These are phyloP conservation scores for Cenchrus purpureus DNA, from an alignment of 176 grass and related monocot genomes.

Conservation along the genomic window DNA sequence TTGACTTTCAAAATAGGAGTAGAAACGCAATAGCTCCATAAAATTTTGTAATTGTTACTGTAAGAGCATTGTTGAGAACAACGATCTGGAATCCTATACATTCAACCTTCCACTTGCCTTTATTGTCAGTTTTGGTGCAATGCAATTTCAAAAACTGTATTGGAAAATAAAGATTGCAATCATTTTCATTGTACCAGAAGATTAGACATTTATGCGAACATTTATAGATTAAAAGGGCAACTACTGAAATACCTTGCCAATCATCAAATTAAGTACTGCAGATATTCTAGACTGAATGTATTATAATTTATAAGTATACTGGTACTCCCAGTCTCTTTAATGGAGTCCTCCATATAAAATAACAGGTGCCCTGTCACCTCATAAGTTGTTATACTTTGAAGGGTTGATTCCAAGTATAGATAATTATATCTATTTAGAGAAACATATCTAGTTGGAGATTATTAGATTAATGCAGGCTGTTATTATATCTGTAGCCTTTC, in stretches of 20 bases:
- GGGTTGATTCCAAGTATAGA: not conserved
- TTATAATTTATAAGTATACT: not conserved
- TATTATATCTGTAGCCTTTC: not conserved
- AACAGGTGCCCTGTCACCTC: not conserved
- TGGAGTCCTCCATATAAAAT: not conserved
- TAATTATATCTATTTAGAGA: not conserved
- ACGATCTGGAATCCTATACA: not conserved
- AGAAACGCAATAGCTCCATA: not conserved
- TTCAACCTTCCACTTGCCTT: not conserved
- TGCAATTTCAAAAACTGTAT: not conserved
- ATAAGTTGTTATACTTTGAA: too few species aligned
- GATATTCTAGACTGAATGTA: not conserved
- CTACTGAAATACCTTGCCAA: not conserved
- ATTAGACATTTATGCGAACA: not conserved
- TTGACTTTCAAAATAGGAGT: too few species aligned
- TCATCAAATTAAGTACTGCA: not conserved
- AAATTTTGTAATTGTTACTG: not conserved
- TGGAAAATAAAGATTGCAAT: not conserved
- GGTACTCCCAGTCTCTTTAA: not conserved
- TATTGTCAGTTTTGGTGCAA: not conserved
- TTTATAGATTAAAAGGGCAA: not conserved
- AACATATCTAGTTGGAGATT: not conserved
- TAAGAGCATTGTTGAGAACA: not conserved
- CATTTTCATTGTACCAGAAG: not conserved
- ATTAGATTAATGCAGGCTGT: not conserved